phyloP scores from a whole-genome alignment of 106 monocot genomes.

The Xerophyta viscosa region DNA sequence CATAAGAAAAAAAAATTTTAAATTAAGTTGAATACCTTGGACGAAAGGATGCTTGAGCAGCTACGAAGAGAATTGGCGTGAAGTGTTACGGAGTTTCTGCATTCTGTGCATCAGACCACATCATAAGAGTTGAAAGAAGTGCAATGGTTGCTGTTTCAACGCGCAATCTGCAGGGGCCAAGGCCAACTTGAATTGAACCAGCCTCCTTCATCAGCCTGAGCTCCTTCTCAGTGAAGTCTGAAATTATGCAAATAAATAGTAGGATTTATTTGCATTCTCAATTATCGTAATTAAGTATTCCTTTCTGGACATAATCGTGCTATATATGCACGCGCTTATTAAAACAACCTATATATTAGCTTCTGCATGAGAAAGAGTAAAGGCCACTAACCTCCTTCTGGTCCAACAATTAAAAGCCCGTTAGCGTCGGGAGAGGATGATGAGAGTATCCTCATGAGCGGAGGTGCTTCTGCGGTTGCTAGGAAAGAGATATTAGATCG shows the following conservation, averaged over 20 bases:
- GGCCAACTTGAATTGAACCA: conserved; percentile 62
- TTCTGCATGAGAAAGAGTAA: background rate
- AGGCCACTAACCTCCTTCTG: conserved; percentile 72
- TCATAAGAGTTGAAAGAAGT: conserved; percentile 65
- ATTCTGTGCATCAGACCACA: conserved; percentile 65
- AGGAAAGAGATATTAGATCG: conserved; percentile 62
- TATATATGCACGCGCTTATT: too few relatives aligned
- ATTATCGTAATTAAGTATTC: too few relatives aligned
- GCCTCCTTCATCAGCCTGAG: conserved; percentile 47
- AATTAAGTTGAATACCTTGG: too few relatives aligned
- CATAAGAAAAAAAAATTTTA: too few relatives aligned
- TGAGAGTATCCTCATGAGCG: conserved; percentile 48
- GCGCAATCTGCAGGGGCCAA: conserved; percentile 76
- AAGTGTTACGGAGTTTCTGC: background rate
- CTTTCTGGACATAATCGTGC: too few relatives aligned
- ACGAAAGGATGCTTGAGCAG: too few relatives aligned
- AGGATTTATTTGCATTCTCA: conserved; percentile 1
- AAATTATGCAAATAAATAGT: background rate
- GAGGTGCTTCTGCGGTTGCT: conserved; percentile 71
- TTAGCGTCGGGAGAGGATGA: conserved; percentile 17
- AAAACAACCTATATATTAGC: too few relatives aligned
- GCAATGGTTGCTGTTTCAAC: conserved; percentile 88
- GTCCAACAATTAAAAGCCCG: conserved; percentile 79
- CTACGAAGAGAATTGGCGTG: too few relatives aligned
- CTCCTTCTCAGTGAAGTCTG: conserved; percentile 92